Base-by-base conservation (phyloP, 768 basidiomycete genomes). In the Mrakia gelida region DNA sequence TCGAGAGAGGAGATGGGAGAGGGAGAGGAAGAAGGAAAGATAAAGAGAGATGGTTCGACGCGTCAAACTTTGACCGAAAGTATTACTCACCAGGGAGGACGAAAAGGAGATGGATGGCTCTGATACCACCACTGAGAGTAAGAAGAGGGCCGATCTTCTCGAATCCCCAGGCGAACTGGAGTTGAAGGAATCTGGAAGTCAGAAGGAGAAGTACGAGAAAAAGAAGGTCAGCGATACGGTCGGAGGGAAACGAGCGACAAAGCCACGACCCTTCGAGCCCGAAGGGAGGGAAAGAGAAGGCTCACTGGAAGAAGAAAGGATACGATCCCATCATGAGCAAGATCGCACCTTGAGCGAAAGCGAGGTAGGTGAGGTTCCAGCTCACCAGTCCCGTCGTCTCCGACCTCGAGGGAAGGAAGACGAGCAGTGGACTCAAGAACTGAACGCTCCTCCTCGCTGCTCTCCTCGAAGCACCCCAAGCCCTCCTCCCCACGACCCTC, bases 281-380 rank as follows among this genome's bases (percentile, higher is more conserved):
- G n/a, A 15, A 54, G 52, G 13, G 23, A 15, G 23, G 13, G 15
- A 45, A 15, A 45, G 9, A 59, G 38, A 59, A n/a, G 3, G 28
- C 59, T 59, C 26, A 59, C 59, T 92, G 90, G 78, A 92, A 88
- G 79, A 88, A 89, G 80, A 87, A 89, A 3, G 86, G 80, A 75
- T 86, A 86, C 7, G 89, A 87, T 10, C 89, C 89, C 59, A 52
- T 74, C 65, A 62, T 78, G 23, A 67, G 1, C 30, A 28, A 4
- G 23, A 62, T 32, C 26, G 13, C 13, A 9, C 87, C 81, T 81
- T 88, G 90, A 8, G 86, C 87, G 56, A 87, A 73, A 1, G 87
- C 90, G 61, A 92, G 54, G 7, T 90, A 83, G 5, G 87, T 86
- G 80, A 94, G 81, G 80, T 87, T 91, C 91, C 91, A 93, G 79